Conservation (phyloP, 1,284 basidiomycete species). For the Ceratobasidium sp. region DNA sequence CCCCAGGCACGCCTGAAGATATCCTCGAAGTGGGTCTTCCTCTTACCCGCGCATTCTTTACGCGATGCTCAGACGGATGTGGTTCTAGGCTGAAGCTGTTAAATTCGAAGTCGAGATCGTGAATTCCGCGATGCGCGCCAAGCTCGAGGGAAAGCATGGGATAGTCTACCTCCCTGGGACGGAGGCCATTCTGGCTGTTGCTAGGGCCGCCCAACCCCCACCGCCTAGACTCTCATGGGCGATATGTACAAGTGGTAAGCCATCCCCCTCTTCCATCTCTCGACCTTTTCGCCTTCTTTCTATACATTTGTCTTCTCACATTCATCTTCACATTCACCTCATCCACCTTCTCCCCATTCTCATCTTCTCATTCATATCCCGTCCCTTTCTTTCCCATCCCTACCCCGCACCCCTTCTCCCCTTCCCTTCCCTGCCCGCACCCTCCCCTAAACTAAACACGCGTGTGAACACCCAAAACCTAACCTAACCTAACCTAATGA, state of each 20-base stretch:
- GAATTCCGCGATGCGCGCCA: slow-evolving; percentile 37
- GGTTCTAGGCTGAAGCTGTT: slow-evolving; percentile 40
- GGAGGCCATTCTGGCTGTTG: slow-evolving; percentile 23
- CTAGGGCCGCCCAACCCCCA: not conserved
- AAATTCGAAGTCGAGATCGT: slow-evolving; percentile 49
- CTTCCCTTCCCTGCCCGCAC: too few relatives aligned
- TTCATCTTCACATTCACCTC: too few relatives aligned
- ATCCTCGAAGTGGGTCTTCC: slow-evolving; percentile 1
- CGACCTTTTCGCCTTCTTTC: not conserved
- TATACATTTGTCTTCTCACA: too few relatives aligned
- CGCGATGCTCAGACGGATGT: not conserved
- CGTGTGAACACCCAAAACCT: too few relatives aligned
- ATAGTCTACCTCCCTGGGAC: slow-evolving; percentile 48
- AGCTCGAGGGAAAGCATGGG: slow-evolving; percentile 42
- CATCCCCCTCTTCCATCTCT: not conserved
- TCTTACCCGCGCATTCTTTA: not conserved
- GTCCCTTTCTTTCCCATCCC: too few relatives aligned
- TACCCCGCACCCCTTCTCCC: too few relatives aligned
- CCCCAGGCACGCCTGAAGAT: slow-evolving; percentile 29
- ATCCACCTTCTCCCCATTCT: too few relatives aligned
- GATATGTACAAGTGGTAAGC: slow-evolving; percentile 48
- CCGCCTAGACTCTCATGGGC: slow-evolving; percentile 30
- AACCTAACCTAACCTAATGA: too few relatives aligned
- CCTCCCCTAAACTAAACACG: too few relatives aligned
- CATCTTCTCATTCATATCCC: too few relatives aligned